Percentiles rank a stretch among this genome's conserved stretches.
Conservation (phyloP, 345 rosid species). For the Erucastrum elatum region DNA sequence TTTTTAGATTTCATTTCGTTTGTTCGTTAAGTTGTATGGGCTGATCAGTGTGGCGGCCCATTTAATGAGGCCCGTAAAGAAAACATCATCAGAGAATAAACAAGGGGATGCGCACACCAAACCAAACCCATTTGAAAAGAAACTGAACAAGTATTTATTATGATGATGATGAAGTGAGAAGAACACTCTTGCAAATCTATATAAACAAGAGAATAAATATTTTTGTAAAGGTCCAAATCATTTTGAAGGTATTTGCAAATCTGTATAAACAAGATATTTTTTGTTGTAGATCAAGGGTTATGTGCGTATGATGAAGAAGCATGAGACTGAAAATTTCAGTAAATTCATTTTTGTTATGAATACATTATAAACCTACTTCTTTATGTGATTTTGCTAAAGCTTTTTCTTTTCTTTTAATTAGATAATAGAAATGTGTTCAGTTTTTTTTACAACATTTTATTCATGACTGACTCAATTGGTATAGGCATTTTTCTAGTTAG, state of each 20-base stretch:
- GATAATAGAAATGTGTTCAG: neutral
- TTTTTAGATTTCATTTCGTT: slow-evolving; percentile 14
- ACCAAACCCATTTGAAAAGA: neutral
- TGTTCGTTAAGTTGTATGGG: slow-evolving; percentile 3
- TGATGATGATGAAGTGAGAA: neutral
- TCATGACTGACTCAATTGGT: too few species aligned
- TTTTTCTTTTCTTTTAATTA: neutral
- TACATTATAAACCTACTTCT: neutral
- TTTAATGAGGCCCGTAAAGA: neutral
- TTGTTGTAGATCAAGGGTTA: neutral
- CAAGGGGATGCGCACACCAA: neutral
- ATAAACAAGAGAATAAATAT: neutral
- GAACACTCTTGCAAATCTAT: neutral
- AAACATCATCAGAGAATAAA: neutral
- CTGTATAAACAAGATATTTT: neutral
- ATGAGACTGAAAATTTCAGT: neutral
- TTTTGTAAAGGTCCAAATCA: too few species aligned
- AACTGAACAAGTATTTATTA: neutral
- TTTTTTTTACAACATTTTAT: too few species aligned
- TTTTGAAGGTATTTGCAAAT: neutral
- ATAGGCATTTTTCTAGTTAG: slow-evolving; percentile 19
- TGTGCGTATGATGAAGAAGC: neutral
- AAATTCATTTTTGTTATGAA: neutral
- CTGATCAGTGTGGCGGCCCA: slow-evolving; percentile 19
- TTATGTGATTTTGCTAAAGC: neutral